A percentile compares a stretch with the other conserved stretches of the same genome.
Conservation (phyloP, 2,329 filamentous ascomycete species). For the Penicillium occitanis region DNA sequence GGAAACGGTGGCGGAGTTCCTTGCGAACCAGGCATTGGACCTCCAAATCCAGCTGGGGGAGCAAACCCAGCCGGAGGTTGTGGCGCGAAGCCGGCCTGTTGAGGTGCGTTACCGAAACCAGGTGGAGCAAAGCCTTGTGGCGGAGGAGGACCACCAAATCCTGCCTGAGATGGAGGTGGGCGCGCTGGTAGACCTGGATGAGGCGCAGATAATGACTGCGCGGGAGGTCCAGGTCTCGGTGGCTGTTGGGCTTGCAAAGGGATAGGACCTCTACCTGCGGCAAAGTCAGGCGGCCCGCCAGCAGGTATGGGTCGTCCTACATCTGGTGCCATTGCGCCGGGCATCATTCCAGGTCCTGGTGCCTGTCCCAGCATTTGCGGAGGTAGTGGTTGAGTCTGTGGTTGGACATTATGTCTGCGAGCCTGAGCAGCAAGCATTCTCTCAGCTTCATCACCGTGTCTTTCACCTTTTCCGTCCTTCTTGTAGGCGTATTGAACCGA, state of each 20-base stretch:
- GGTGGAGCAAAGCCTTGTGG: constrained; percentile 41
- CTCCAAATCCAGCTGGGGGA: constrained; percentile 51
- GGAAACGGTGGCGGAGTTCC: constrained; percentile 39
- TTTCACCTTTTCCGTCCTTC: constrained; percentile 96
- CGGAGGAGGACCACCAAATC: constrained; percentile 61
- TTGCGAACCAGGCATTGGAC: constrained; percentile 29
- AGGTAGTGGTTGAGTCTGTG: constrained; percentile 73
- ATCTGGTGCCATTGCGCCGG: constrained; percentile 48
- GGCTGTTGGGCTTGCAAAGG: constrained; percentile 44
- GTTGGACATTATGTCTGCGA: constrained; percentile 88
- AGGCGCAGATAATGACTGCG: constrained; percentile 48
- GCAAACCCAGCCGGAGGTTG: constrained; percentile 51
- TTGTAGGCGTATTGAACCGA: constrained; percentile 98
- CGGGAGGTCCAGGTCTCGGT: constrained; percentile 55
- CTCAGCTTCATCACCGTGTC: constrained; percentile 93
- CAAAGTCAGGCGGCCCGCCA: constrained; percentile 34
- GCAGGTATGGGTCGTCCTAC: constrained; percentile 35
- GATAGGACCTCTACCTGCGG: constrained; percentile 43
- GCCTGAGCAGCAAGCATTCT: constrained; percentile 87
- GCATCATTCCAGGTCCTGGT: constrained; percentile 37
- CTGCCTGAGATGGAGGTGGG: constrained; percentile 67
- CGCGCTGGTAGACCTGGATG: constrained; percentile 62
- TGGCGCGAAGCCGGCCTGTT: constrained; percentile 33
- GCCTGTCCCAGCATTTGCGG: constrained; percentile 64
- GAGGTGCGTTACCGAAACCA: constrained; percentile 38